phyloP scores from a whole-genome alignment of 2,329 filamentous ascomycete genomes.

The Rosellinia necatrix region DNA sequence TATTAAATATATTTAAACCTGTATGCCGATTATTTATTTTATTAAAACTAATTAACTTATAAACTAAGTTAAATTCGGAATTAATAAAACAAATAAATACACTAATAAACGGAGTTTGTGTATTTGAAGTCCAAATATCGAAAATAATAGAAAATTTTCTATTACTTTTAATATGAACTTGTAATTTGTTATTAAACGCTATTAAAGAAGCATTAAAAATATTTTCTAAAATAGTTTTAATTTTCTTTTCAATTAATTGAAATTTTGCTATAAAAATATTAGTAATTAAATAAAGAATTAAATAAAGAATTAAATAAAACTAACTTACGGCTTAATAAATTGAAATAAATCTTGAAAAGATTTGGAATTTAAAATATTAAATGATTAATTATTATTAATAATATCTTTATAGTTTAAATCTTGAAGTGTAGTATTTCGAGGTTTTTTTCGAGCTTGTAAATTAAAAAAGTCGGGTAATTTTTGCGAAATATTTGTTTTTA shows the following conservation, averaged over 20 bases:
- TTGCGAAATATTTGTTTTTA: no score
- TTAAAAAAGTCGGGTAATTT: no score
- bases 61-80: slow-evolving; percentile 6
- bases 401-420: not conserved
- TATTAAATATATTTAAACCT: not conserved
- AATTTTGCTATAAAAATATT: no score
- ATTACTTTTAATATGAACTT: not conserved
- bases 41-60: slow-evolving; percentile 2
- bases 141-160: not conserved
- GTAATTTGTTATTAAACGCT: not conserved
- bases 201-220: no score
- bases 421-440: no score
- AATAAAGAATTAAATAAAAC: not conserved
- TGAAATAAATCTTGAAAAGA: not conserved
- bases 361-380: not conserved
- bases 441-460: no score
- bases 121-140: not conserved
- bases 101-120: no score
- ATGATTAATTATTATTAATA: not conserved
- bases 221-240: no score
- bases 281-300: not conserved
- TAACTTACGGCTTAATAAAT: not conserved
- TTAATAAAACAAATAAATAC: no score
- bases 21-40: not conserved
- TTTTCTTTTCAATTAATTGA: no score